A percentile compares a stretch with the other conserved stretches of the same genome.
Conservation (phyloP, 2,329 filamentous ascomycete genomes). For the Malbranchea cinnamomea region DNA sequence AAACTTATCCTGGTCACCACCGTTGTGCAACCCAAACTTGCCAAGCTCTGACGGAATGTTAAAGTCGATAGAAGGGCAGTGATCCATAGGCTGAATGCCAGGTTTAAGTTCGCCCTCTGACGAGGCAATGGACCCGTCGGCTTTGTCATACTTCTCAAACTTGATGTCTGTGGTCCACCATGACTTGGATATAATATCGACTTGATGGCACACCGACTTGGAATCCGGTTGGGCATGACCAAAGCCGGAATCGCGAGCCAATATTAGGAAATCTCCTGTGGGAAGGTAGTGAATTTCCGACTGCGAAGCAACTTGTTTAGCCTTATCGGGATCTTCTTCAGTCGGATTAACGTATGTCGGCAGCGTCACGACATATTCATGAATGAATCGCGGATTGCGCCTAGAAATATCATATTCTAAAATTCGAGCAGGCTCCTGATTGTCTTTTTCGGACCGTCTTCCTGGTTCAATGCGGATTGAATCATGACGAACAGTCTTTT, state of each 20-base stretch:
- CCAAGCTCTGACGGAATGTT: constrained; percentile 51
- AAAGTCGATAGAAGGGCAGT: constrained; percentile 53
- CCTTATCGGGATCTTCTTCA: constrained; percentile 34
- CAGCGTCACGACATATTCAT: constrained; percentile 52
- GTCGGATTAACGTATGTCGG: constrained; percentile 41
- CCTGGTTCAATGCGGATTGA: constrained; percentile 49
- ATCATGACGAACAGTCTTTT: constrained; percentile 50
- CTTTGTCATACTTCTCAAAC: constrained; percentile 24
- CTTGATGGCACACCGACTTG: constrained; percentile 48
- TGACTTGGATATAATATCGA: constrained; percentile 53
- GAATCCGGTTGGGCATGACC: constrained; percentile 42
- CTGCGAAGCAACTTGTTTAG: constrained; percentile 45
- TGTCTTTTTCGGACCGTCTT: constrained; percentile 41
- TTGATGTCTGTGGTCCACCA: constrained; percentile 45
- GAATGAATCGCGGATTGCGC: constrained; percentile 31
- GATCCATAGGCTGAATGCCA: constrained; percentile 42
- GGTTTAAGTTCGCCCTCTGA: constrained; percentile 38
- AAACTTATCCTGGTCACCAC: constrained; percentile 41
- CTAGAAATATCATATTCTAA: constrained; percentile 47
- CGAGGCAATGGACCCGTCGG: constrained; percentile 31
- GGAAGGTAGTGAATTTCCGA: constrained; percentile 53
- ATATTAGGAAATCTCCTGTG: constrained; percentile 49
- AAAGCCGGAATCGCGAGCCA: constrained; percentile 47
- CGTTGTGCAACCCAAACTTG: constrained; percentile 54
- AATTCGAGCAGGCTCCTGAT: constrained; percentile 44